Conservation (phyloP, 2,329 filamentous ascomycete genomes). For the Pestalotiopsis sp. region DNA sequence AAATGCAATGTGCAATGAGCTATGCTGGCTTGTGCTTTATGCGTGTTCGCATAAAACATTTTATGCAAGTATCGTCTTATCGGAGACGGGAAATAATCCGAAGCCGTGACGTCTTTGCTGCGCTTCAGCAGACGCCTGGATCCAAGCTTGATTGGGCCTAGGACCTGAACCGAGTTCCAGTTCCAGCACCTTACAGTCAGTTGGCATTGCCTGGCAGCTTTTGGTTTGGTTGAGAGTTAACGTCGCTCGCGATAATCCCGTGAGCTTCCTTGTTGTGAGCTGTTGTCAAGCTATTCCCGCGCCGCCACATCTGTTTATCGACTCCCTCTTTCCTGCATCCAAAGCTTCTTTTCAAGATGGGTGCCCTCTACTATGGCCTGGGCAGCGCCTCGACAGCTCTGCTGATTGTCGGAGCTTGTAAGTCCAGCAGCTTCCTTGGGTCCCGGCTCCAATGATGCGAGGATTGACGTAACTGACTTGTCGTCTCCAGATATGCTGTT, state of each 20-base stretch:
- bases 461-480: constrained; percentile 10
- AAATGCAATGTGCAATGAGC: neutral
- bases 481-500: constrained; percentile 87
- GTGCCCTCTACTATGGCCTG: constrained; percentile 14
- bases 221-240: neutral
- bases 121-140: neutral
- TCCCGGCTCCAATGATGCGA: neutral
- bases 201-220: constrained; percentile 7
- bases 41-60: neutral
- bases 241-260: constrained; percentile 14
- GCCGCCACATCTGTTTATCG: neutral
- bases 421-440: neutral
- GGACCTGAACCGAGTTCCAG: neutral
- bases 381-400: constrained; percentile 16
- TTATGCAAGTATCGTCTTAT: neutral
- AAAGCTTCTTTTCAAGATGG: constrained; percentile 12
- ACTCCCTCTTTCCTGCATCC: neutral
- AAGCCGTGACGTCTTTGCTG: constrained; percentile 1
- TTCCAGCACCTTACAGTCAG: neutral
- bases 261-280: constrained; percentile 7
- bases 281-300: constrained; percentile 7
- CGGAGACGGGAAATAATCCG: neutral
- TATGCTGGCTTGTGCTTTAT: neutral
- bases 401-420: constrained; percentile 17
- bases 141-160: neutral